Evolutionary conservation across 1,284 basidiomycete species (phyloP), one percentile per base, ranked within the genome.

Genomic region (Naganishia liquefaciens): DNA sequence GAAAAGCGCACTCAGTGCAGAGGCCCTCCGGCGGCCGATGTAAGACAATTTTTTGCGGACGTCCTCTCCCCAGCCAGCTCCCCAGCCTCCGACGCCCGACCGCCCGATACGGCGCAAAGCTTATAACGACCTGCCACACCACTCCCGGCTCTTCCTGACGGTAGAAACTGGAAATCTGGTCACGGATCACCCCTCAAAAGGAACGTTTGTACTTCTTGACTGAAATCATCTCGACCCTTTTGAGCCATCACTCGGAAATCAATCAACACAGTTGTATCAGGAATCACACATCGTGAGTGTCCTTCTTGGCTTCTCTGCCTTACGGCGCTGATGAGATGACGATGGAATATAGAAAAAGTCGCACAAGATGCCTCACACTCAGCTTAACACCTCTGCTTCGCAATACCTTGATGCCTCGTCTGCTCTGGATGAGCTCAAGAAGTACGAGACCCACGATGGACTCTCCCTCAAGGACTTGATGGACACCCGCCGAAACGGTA

Each of bases 401-500:
- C 55, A 60, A 61, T 47, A 54, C 52, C 72, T 78, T 66, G 53
- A 62, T 28, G 60, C 76, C 40, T 65, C 70, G 47, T 71, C 76
- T 51, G 93, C 93, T 54, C 73, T 94, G 63, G 84, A 86, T 54
- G 84, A 87, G 74, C 87, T 97, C 74, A 81, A 84, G 70, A 80
- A 84, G 17, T 99, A 99, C 79, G 54, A 80, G 49, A 81, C 83
- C 66, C 80, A 81, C n/a, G 96, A 99, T 85, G 96, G 95, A 46
- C 86, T 99, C 61, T 86, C 89, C 66, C 84, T 92, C 71, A 69
- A 81, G 27, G 90, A 98, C 78, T 87, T 99, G 72, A 94, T 98
- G 87, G 87, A 97, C 83, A 91, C 91, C 13, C 83, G 81, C 57
- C 79, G 87, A 73, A 89, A 95, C 76, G 95, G 95, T 47, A 23